Percentiles rank a stretch among this genome's conserved stretches.
phyloP scores from a whole-genome alignment of 306 rosid species.

The Albizia julibrissin region DNA sequence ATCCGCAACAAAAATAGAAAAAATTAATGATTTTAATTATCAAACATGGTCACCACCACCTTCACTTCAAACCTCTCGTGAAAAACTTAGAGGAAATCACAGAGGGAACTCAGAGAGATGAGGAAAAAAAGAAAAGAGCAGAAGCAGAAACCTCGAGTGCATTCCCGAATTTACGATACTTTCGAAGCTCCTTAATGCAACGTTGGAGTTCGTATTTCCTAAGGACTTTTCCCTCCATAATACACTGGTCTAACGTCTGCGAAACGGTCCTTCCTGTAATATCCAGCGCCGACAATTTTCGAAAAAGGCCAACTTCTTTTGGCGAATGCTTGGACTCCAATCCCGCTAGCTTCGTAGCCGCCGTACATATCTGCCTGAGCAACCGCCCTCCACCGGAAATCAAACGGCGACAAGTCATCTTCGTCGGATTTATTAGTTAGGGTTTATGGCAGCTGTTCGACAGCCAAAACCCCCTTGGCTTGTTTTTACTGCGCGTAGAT shows the following conservation, averaged over 20 bases:
- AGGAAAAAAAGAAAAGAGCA: not conserved
- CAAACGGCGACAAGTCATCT: slow-evolving; percentile 52
- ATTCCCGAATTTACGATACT: slow-evolving; percentile 45
- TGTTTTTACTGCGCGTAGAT: not conserved
- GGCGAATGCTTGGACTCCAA: slow-evolving; percentile 3
- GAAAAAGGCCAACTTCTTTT: slow-evolving; percentile 40
- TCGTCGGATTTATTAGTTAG: slow-evolving; percentile 25
- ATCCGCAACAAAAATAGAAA: too few species aligned
- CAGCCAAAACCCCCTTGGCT: not conserved
- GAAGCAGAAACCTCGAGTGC: slow-evolving; percentile 66
- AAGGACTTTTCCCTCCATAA: slow-evolving; percentile 59
- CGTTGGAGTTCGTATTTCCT: slow-evolving; percentile 47
- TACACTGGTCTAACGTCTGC: slow-evolving; percentile 53
- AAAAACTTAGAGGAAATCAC: not conserved
- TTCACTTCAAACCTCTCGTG: not conserved
- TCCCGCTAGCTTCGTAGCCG: not conserved
- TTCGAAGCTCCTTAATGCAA: slow-evolving; percentile 64
- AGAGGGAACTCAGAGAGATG: not conserved
- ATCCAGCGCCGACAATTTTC: slow-evolving; percentile 55
- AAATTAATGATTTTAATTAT: too few species aligned
- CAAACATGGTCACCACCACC: not conserved
- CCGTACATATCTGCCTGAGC: slow-evolving; percentile 46
- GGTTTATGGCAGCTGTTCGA: slow-evolving; percentile 17
- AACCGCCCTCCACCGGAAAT: slow-evolving; percentile 39
- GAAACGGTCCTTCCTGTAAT: slow-evolving; percentile 60